Evolutionary conservation across 1,139 yeast species (phyloP).

Genomic region (Hansenula lynferdii): DNA sequence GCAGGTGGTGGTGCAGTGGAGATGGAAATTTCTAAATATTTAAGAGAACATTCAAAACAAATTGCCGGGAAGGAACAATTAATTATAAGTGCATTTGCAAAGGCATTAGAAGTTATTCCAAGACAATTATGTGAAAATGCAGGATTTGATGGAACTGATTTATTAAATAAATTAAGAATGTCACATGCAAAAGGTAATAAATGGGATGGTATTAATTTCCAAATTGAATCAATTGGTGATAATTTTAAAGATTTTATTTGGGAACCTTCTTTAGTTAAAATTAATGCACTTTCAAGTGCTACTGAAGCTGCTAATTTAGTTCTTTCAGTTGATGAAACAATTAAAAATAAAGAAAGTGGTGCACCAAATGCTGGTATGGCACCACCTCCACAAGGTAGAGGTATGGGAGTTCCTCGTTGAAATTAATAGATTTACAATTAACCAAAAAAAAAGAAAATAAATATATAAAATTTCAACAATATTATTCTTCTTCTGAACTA

Average conservation of each 20-base stretch:
- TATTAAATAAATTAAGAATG: conserved; percentile 85
- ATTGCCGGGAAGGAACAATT: conserved; percentile 96
- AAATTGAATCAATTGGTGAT: conserved; percentile 75
- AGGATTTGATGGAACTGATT: conserved; percentile 93
- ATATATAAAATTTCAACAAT: too few species aligned
- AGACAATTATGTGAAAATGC: conserved; percentile 97
- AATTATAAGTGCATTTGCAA: conserved; percentile 87
- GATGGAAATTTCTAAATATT: conserved; percentile 88
- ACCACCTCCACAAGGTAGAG: conserved; percentile 53
- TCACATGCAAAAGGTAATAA: conserved; percentile 90
- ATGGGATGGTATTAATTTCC: conserved; percentile 93
- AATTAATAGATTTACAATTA: not conserved
- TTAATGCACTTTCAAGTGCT: conserved; percentile 91
- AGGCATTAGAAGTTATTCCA: conserved; percentile 93
- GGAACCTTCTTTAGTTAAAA: conserved; percentile 96
- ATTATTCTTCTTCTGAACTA: conserved; percentile 20
- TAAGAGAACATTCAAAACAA: conserved; percentile 81
- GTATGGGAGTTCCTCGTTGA: conserved; percentile 52
- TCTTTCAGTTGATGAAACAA: conserved; percentile 92
- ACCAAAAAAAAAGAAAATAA: too few species aligned
- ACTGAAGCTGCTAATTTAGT: conserved; percentile 96
- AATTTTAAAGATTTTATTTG: conserved; percentile 86
- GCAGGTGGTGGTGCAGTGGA: conserved; percentile 99
- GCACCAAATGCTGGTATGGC: conserved; percentile 49
- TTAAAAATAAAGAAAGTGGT: conserved; percentile 67